Evolutionary conservation across 2,329 filamentous ascomycete species (phyloP), one percentile per base, ranked within the genome.

Genomic region (Lasiodiplodia theobromae): DNA sequence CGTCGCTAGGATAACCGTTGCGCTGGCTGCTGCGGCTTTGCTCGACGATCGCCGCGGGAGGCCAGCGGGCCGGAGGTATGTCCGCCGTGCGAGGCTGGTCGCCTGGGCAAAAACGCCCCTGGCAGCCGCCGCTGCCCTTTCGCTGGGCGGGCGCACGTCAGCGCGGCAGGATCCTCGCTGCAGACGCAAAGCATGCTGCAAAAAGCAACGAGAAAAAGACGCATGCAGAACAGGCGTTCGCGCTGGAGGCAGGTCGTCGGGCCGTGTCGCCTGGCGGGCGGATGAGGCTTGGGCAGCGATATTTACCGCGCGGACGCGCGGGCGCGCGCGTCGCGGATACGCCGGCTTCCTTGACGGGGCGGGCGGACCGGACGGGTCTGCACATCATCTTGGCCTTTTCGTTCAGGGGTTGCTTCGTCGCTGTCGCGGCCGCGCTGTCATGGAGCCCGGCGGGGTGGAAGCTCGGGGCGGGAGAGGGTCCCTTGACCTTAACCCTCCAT

Each of bases 321-420:
- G 3, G 25, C 25, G 25, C 3, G 4, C 23, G 23, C 23, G 23
- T 23, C 23, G 23, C 23, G 23, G 23, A 23, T 23, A 23, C 23
- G 23, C 23, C 58, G 58, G 58, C 25, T 34, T 52, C 21, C 12
- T 1, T 18, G 18, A 25, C 60, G 60, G 60, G 8, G 44, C 60
- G 60, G 28, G 47, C 60, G 60, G 60, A 52, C 60, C 60, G 60
- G 60, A 52, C 60, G 60, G 60, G 11, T 49, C 60, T 64, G 60
- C 60, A 64, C 60, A 52, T 64, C 60, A 64, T 64, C 44, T 25
- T 47, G 54, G n/a, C 56, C 23, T 44, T 25, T 12, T 60, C 37
- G 37, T 62, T 40, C 49, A 40, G 57, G 57, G 57, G 6, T 34
- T 34, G 31, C 34, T 44, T 38, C 28, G 28, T 25, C 23, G 28